phyloP scores from a whole-genome alignment of 73 alveolate genomes.

The Effrenium voratum region DNA sequence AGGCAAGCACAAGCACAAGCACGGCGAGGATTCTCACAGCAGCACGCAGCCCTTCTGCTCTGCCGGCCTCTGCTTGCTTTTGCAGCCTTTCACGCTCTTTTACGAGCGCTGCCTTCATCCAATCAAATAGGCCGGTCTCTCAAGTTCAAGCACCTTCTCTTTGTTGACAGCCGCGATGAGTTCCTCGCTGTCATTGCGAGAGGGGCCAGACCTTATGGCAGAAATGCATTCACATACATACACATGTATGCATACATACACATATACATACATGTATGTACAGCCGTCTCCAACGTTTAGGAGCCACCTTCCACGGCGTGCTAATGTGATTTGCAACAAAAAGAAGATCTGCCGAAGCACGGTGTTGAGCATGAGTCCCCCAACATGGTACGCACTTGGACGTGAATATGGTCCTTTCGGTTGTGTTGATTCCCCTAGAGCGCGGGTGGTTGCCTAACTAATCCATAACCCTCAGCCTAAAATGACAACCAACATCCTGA shows the following conservation, averaged over 20 bases:
- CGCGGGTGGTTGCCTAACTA: no score
- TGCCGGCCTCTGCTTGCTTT: constrained; percentile 44
- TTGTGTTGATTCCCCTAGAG: no score
- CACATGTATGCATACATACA: neutral
- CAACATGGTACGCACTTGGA: no score
- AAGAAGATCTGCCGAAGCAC: neutral
- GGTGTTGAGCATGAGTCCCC: neutral
- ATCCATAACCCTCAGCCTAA: no score
- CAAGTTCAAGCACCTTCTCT: constrained; percentile 7
- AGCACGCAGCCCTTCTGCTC: neutral
- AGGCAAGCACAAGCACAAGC: neutral
- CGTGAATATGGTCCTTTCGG: no score
- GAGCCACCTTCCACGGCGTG: neutral
- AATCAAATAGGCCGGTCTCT: no score
- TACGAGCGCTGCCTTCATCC: constrained; percentile 29
- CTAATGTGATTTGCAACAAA: neutral
- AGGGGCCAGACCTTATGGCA: neutral
- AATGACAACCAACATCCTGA: no score
- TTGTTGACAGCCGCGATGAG: constrained; percentile 41
- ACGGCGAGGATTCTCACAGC: neutral
- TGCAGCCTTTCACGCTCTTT: constrained; percentile 32
- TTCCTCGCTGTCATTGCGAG: neutral
- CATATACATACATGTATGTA: neutral
- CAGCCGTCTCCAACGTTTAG: neutral
- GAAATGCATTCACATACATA: neutral